Base-by-base conservation (phyloP, 2,329 filamentous ascomycete genomes). In the Fonsecaea multimorphosa region DNA sequence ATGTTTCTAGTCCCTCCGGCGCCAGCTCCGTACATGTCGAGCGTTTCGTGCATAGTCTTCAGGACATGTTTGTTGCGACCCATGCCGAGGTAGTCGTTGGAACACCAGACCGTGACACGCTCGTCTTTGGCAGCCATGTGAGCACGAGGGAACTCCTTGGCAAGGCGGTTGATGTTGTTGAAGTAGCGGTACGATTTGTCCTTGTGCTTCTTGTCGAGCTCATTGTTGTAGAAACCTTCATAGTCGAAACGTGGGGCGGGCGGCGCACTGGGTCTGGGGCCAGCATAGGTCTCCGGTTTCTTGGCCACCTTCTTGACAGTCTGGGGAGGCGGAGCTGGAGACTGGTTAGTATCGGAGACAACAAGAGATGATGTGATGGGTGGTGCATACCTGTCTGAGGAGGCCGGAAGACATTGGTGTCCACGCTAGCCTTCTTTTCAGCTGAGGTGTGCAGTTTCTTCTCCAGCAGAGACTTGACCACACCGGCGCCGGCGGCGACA, bases 151-250 rank as follows among this genome's bases (percentile, higher is more conserved):
- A 99, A 99, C 71, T 98, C 92, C 81, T 95, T 92, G 71, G 95
- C 95, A 67, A 99, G 85, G 38, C 95, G 93, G 77, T 99, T 99
- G 87, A 99, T 99, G 84, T 99, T 99, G 86, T 99, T 99, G 85
- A 99, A 99, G 84, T 98, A 98, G 76, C 95, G 92, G 83, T 99
- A 99, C 59, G 93, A 97, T 83, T 97, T 98, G 85, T 99, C 95
- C 85, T 96, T 93, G 86, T 97, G 95, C 84, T 99, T 99, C 87
- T 97, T 98, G 74, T 97, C 92, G 72, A 99, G 81, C 79, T 99
- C 94, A 68, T 83, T 83, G 71, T 89, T 82, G 81, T 98, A 99
- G 80, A 97, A 99, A 54, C 79, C 86, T 74, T 97, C 89, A 75
- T 99, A 99, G 79, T 98, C 86, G 79, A 97, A 99, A 74, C 89